Evolutionary conservation across 371 early-diverging fungal species (phyloP), one percentile per base, ranked within the genome.

Genomic region (Syncephalastrum sp.): DNA sequence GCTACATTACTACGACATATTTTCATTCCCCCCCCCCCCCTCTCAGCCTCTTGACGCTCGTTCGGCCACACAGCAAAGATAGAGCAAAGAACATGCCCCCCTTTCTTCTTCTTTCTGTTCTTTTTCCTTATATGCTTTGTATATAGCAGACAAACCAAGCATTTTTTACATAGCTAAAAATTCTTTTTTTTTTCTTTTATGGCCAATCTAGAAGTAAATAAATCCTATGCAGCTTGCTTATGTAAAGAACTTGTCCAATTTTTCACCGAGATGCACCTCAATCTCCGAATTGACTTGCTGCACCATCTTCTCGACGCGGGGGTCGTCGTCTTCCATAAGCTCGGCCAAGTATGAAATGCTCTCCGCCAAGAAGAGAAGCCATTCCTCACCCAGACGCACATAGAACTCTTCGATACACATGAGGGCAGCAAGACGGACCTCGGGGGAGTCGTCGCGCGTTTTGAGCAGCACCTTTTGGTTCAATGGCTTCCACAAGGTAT

Each of bases 331-430:
- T 70, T 98, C 98, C 90, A 95, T 87, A 16, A 96, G 75, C 75
- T 98, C 98, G 3, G 96, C 95, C 67, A 98, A 68, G 77, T 89
- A 91, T 2, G 98, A 96, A 54, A 97, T 91, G 46, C 96, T 95
- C 73, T 97, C 97, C 10, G 97, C 96, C 73, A 98, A 78, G 61
- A 92, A 80, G 33, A 90, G 79, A 44, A 96, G 76, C 82, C 93
- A 93, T 69, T 93, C 93, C 66, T 98, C 97, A 43, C 96, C 95
- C 13, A 94, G 80, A 42, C 85, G 82, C 58, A 75, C 69, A 67
- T 94, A 98, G 59, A 94, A 85, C 54, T 91, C 92, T 59, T 89
- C 85, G 42, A 95, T 63, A 44, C 83, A 81, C 52, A 77, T 68
- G 50, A 95, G 63, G 5, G 93, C 83, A 1, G 86, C 87, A 14